Evolutionary conservation across 345 rosid species (phyloP).

Genomic region (Barbarea vulgaris): DNA sequence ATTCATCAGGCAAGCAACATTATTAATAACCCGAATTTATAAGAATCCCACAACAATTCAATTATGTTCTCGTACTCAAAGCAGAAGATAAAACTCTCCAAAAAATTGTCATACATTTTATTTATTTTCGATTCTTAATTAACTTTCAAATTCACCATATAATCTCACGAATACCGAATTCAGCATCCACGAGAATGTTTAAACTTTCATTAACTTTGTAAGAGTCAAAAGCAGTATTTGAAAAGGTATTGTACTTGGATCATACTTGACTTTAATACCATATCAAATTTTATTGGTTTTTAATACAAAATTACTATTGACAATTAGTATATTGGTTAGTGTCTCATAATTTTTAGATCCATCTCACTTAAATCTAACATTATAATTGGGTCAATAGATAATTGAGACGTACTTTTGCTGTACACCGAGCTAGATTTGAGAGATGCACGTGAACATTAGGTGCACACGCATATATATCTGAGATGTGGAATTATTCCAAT

Average conservation of each 20-base stretch:
- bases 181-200: not conserved
- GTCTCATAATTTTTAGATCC: not conserved
- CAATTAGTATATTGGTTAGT: not conserved
- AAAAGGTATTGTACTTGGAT: not conserved
- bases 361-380: not conserved
- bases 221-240: not conserved
- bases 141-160: not conserved
- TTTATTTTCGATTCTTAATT: not conserved
- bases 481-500: constrained; percentile 30
- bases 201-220: not conserved
- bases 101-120: not conserved
- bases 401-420: constrained; percentile 15
- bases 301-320: not conserved
- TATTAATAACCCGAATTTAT: too few relatives aligned
- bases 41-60: too few relatives aligned
- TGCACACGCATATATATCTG: constrained; percentile 5
- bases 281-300: not conserved
- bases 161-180: not conserved
- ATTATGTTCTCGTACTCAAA: too few relatives aligned
- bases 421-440: constrained; percentile 29
- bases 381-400: not conserved
- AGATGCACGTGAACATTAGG: constrained; percentile 39
- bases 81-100: too few relatives aligned
- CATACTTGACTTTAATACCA: not conserved
- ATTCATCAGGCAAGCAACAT: too few relatives aligned